Percentiles rank a stretch among this genome's conserved stretches.
Evolutionary conservation across 495 filamentous ascomycete genomes (phyloP).

Genomic region (Penicillium lividum): DNA sequence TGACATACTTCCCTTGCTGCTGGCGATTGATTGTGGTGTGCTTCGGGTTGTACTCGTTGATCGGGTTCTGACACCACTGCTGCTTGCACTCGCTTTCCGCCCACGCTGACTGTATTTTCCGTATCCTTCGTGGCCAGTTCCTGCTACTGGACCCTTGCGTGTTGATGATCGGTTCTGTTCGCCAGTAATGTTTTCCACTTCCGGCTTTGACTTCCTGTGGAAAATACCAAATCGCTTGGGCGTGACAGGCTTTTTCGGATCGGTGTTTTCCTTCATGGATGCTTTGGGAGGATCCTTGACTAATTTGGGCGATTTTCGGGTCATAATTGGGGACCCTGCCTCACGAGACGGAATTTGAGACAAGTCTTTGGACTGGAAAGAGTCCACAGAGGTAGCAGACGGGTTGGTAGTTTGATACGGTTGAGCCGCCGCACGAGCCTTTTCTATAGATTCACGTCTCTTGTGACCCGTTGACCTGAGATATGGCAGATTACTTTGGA

Average conservation of each 20-base stretch:
- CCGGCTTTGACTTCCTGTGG: slow-evolving; percentile 67
- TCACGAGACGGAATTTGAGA: slow-evolving; percentile 45
- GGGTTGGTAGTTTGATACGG: slow-evolving; percentile 17
- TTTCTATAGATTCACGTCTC: slow-evolving; percentile 45
- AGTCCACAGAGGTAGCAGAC: slow-evolving; percentile 41
- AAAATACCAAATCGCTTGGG: slow-evolving; percentile 75
- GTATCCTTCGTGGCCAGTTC: slow-evolving; percentile 96
- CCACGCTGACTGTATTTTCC: slow-evolving; percentile 65
- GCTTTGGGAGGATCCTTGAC: slow-evolving; percentile 26
- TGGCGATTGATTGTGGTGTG: slow-evolving; percentile 45
- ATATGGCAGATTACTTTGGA: slow-evolving; percentile 72
- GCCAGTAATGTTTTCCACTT: slow-evolving; percentile 47
- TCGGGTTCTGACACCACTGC: slow-evolving; percentile 45
- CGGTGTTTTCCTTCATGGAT: slow-evolving; percentile 24
- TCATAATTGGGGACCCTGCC: slow-evolving; percentile 34
- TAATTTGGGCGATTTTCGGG: slow-evolving; percentile 34
- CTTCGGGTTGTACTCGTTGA: slow-evolving; percentile 59
- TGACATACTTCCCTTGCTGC: slow-evolving; percentile 54
- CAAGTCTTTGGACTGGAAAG: slow-evolving; percentile 35
- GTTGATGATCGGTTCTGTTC: slow-evolving; percentile 54
- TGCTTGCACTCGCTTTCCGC: slow-evolving; percentile 50
- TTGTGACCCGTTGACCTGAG: slow-evolving; percentile 43
- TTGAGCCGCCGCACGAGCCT: slow-evolving; percentile 13
- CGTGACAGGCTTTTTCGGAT: slow-evolving; percentile 30
- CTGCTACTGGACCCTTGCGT: slow-evolving; percentile 84